Base-by-base conservation (phyloP, 2,329 filamentous ascomycete genomes). In the Nothophoma quercina region DNA sequence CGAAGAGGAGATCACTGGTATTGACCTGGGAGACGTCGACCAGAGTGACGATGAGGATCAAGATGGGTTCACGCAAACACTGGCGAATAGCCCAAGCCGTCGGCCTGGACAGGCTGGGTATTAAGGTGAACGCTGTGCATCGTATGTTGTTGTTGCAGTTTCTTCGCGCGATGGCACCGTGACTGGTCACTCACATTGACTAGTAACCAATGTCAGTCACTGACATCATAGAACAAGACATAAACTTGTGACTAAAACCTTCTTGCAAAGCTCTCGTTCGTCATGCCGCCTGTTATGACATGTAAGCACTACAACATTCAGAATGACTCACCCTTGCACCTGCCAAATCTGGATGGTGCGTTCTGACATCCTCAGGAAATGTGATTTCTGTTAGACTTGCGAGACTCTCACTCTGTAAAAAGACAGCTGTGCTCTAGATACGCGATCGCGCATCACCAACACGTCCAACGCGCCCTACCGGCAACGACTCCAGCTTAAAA, bases 1-100 rank as follows among this genome's bases (percentile, higher is more conserved):
- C 44, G 63, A 65, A 13, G 67, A 66, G 25, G 69, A 64, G 3
- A 63, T 70, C 33, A 69, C 67, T 13, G 68, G 68, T 1, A 67
- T 71, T 9, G 69, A 71, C 62, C 38, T 71, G 38, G 62, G 48
- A 7, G 68, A 67, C 46, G 69, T 70, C 23, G 70, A 73, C 61
- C 32, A 29, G 15, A 63, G 65, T 46, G 67, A 63, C 35, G 57
- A 62, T 19, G 69, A 65, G 32, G 68, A 63, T 13, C 59, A 65
- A 8, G 46, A 45, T 34, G 64, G 58, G 7, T 67, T 65, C 46
- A 60, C 60, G 36, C 49, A 60, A 25, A 56, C 48, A n/a, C 65
- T 63, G 69, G 67, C 64, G 39, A 63, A 70, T 35, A 72, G 66
- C 55, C 72, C 72, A 15, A 65, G 64, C 59, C 64, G 61, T 19